These are phyloP conservation scores for Epichloe hybrida DNA, from an alignment of 2,329 filamentous ascomycete species.

Conservation along the genomic window DNA sequence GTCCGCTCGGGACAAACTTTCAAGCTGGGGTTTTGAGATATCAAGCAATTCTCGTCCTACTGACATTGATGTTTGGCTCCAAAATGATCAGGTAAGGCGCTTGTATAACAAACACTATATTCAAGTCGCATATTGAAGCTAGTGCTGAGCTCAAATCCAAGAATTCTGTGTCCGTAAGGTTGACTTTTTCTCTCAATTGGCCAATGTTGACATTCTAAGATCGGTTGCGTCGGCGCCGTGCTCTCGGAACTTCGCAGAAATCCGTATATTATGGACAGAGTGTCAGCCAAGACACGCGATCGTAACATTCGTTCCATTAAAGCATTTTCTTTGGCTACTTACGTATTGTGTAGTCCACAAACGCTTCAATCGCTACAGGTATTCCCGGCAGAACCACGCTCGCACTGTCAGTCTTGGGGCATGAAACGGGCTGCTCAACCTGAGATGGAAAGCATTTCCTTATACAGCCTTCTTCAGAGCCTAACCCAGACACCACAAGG, in stretches of 20 bases:
- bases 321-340: constrained; percentile 55
- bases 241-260: constrained; percentile 61
- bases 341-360: constrained; percentile 71
- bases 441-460: constrained; percentile 67
- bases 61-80: neutral
- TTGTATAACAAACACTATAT: neutral
- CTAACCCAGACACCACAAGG: constrained; percentile 71
- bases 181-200: neutral
- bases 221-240: constrained; percentile 80
- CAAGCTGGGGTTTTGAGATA: neutral
- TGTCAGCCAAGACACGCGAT: neutral
- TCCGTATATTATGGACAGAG: constrained; percentile 27
- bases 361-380: constrained; percentile 76
- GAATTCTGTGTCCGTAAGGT: constrained; percentile 49
- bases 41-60: neutral
- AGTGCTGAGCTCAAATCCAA: constrained; percentile 50
- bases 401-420: constrained; percentile 65
- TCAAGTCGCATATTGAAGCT: neutral
- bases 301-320: neutral
- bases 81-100: neutral
- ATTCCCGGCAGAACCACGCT: constrained; percentile 68
- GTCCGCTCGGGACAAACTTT: constrained; percentile 1
- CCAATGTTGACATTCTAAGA: constrained; percentile 21
- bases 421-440: constrained; percentile 29
- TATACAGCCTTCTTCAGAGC: constrained; percentile 70